Evolutionary conservation across 345 rosid genomes (phyloP), one percentile per base, ranked within the genome.

Genomic region (Rhodomyrtus tomentosa): DNA sequence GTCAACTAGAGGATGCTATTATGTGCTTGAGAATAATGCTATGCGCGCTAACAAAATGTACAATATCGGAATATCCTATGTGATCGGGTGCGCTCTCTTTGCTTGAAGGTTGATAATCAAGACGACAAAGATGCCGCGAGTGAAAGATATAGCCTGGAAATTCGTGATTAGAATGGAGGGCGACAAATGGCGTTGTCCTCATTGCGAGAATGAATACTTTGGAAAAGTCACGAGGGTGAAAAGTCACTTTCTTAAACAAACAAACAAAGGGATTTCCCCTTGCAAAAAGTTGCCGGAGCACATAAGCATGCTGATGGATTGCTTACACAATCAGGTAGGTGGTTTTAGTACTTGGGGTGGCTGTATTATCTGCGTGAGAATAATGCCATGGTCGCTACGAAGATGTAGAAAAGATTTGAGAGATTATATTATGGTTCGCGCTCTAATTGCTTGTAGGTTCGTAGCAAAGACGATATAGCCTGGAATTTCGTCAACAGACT

Each of bases 361-460:
- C 58, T 24, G 9, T 7, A 21, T 56, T 27, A n/a, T 56, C 12
- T 56, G 2, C 68, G 27, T 6, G 18, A 56, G 15, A 56, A 56
- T 13, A 56, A 27, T 56, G 68, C 16, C n/a, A 56, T 56, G 68
- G 18, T 7, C 18, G 0, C 16, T n/a, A 25, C 2, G 16, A 56
- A n/a, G 29, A 56, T 25, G 7, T 56, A 2, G 16, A 10, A 56
- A 55, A 55, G 6, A 25, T 56, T 2, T 50, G 62, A 12, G 29
- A 56, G n/a, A 0, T 6, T 56, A 0, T 25, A 5, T 56, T 15
- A n/a, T 56, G 62, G 59, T 18, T 4, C 12, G 68, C 32, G 0
- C 16, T 56, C 68, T n/a, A 5, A n/a, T 25, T 56, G 32, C 29
- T n/a, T 56, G 32, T n/a, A n/a, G 68, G 68, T 56, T 12, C 15